These are phyloP conservation scores for Henningerozyma blattae DNA, from an alignment of 805 yeast genomes.

Conservation along the genomic window DNA sequence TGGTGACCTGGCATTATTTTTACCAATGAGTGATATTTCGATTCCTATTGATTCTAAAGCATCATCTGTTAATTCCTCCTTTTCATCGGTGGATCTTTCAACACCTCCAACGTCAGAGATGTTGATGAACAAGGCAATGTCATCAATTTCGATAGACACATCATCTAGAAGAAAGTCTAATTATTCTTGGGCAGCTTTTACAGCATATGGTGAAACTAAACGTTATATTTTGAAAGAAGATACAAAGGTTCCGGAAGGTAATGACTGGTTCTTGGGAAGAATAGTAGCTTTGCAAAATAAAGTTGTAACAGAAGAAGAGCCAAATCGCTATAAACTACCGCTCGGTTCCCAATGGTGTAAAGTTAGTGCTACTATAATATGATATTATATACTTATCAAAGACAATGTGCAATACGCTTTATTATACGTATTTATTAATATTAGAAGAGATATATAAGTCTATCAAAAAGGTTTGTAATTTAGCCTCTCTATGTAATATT, in stretches of 20 bases:
- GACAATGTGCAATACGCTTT: too few relatives aligned
- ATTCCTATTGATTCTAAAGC: conserved; percentile 5
- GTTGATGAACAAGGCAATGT: neutral
- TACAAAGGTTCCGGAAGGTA: conserved; percentile 26
- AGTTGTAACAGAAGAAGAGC: conserved; percentile 30
- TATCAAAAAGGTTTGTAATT: too few relatives aligned
- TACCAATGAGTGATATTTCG: conserved; percentile 34
- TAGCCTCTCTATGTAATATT: too few relatives aligned
- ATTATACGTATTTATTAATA: too few relatives aligned
- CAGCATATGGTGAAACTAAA: conserved; percentile 61
- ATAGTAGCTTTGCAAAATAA: conserved; percentile 46
- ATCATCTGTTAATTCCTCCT: conserved; percentile 22
- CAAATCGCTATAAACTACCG: conserved; percentile 57
- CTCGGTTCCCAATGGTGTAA: conserved; percentile 53
- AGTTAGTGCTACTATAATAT: conserved; percentile 36
- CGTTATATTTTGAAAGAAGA: conserved; percentile 58
- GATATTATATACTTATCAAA: too few relatives aligned
- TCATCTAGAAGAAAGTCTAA: conserved; percentile 13
- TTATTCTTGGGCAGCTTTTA: conserved; percentile 90
- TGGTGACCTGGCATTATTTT: conserved; percentile 72
- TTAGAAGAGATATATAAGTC: too few relatives aligned
- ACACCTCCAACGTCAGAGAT: conserved; percentile 21
- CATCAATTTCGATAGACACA: neutral
- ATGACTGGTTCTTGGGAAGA: conserved; percentile 79
- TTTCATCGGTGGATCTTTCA: conserved; percentile 24